Base-by-base conservation (phyloP, 225 moss, liverwort and hornwort species). In the Physcomitrium patens region DNA sequence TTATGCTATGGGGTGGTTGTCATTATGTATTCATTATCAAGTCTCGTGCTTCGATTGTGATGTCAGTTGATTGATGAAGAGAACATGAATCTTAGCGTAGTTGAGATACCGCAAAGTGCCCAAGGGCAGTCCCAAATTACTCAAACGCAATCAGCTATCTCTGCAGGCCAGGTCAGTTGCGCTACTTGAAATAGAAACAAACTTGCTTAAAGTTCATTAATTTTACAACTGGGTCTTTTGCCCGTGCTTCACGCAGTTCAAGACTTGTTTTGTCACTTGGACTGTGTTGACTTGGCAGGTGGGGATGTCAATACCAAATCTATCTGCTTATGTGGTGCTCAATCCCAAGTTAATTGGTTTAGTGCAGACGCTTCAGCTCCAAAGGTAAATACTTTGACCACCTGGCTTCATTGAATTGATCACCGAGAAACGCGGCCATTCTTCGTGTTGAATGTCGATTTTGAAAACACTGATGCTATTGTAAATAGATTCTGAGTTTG, bases 281-380 rank as follows among this genome's bases (percentile, higher is more conserved):
- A 51, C 81, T 37, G 82, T 87, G 76, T 42, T 90, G 80, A 41
- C 58, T 63, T 62, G 62, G 78, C 89, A 96, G 94, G 89, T 80
- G 22, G 89, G 88, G 22, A 92, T 92, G 82, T 90, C 90, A 23
- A 94, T 96, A 72, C 96, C 96, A 73, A 92, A 88, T 71, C 76
- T 96, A 54, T 76, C 89, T 61, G 85, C 81, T 27, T 92, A 94
- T 75, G 88, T 96, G 65, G 91, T 96, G 48, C 63, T 94, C 16
- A 96, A 96, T 74, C 74, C 86, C 48, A 96, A 96, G 87, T 72
- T 96, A 72, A 83, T 85, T 43, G 86, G 86, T 78, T 61, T 94
- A 70, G 86, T 88, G 20, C 86, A 89, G 85, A 89, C 91, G 74
- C 79, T 86, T 70, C 94, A 94, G 60, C 92, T 96, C 69, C 85